Conservation (phyloP, 768 basidiomycete species). For the Lyophyllum shimeji region DNA sequence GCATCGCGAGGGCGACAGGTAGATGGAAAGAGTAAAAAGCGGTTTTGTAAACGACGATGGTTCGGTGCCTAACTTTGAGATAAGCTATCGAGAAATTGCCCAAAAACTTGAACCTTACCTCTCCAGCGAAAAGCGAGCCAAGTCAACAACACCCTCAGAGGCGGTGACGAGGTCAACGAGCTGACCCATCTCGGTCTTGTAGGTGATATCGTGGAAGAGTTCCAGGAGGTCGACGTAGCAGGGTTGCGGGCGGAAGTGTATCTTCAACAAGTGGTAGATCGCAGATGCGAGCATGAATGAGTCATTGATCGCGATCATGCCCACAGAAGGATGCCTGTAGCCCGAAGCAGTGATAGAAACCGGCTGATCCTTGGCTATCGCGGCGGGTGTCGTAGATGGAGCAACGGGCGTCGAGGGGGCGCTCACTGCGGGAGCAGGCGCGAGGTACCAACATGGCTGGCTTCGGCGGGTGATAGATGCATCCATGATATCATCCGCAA, state of each 20-base stretch:
- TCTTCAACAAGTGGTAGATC: slow-evolving; percentile 89
- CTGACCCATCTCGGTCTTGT: slow-evolving; percentile 96
- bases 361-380: background rate
- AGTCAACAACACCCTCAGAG: slow-evolving; percentile 85
- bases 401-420: slow-evolving; percentile 14
- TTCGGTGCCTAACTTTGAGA: slow-evolving; percentile 61
- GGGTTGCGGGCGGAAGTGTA: slow-evolving; percentile 74
- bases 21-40: slow-evolving; percentile 99
- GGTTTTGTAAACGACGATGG: slow-evolving; percentile 97
- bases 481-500: slow-evolving; percentile 98
- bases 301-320: slow-evolving; percentile 93
- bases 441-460: slow-evolving; percentile 93
- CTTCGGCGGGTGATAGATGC: slow-evolving; percentile 87
- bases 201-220: slow-evolving; percentile 86
- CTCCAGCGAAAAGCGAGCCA: slow-evolving; percentile 83
- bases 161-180: slow-evolving; percentile 95
- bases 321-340: slow-evolving; percentile 45
- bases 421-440: slow-evolving; percentile 19
- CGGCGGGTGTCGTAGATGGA: background rate
- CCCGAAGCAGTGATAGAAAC: slow-evolving; percentile 5
- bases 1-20: slow-evolving; percentile 93
- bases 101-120: slow-evolving; percentile 48
- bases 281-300: slow-evolving; percentile 94
- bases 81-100: background rate
- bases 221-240: slow-evolving; percentile 92